phyloP scores from a whole-genome alignment of 768 basidiomycete species.

The Pleurotus platypus region DNA sequence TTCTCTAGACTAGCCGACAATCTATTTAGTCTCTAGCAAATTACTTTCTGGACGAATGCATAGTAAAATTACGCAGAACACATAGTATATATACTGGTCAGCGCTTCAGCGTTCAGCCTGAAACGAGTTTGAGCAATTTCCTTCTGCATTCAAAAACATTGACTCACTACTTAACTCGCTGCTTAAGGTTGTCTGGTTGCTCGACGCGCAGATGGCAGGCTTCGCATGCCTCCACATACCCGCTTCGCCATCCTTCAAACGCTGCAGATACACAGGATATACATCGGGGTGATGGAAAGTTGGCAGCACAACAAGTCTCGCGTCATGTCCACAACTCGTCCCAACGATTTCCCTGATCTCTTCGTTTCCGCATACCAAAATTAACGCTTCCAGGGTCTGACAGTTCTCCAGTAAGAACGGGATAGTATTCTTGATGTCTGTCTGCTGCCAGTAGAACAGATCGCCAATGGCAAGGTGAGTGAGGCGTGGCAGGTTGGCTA shows the following conservation, averaged over 20 bases:
- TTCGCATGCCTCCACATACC: slow-evolving; percentile 6
- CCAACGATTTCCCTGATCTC: slow-evolving; percentile 24
- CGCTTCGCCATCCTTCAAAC: slow-evolving; percentile 1
- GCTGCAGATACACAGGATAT: slow-evolving; percentile 5
- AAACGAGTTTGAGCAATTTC: no score
- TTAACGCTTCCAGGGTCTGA: slow-evolving; percentile 15
- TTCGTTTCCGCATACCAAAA: slow-evolving; percentile 22
- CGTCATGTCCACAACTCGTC: slow-evolving; percentile 21
- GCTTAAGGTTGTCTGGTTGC: no score
- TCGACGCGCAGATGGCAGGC: no score
- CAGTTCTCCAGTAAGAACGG: background rate
- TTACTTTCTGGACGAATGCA: no score
- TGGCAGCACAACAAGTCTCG: slow-evolving; percentile 14
- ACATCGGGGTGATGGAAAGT: slow-evolving; percentile 4
- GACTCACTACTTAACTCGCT: no score
- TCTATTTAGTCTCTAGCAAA: no score
- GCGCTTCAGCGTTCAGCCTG: no score
- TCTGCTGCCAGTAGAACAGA: slow-evolving; percentile 8
- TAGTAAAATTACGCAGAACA: no score
- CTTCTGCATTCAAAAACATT: no score
- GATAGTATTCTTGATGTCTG: background rate
- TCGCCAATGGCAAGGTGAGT: slow-evolving; percentile 29
- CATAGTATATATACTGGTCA: no score
- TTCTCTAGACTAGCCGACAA: no score
- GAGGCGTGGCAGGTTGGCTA: slow-evolving; percentile 21